phyloP scores from a whole-genome alignment of 371 early-diverging fungal species.

The Syncephalastrum monosporum region DNA sequence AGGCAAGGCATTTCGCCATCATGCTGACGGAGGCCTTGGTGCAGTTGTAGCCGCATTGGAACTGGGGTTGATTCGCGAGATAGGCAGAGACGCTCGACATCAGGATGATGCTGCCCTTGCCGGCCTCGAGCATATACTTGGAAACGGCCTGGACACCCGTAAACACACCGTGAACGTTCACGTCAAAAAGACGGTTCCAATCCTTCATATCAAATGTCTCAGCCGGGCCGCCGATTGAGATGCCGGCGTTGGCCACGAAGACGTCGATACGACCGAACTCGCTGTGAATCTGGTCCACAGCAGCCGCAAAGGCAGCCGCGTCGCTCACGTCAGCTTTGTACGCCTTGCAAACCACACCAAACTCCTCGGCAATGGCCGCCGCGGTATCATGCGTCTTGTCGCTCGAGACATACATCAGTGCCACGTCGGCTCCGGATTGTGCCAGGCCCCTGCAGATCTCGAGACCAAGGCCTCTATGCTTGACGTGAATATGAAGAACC shows the following conservation, averaged over 20 bases:
- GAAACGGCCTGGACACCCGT: constrained; percentile 40
- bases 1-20: constrained; percentile 48
- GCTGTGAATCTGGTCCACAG: constrained; percentile 36
- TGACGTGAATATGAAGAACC: not conserved
- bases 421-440: constrained; percentile 47
- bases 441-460: constrained; percentile 48
- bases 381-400: constrained; percentile 40
- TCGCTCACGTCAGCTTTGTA: constrained; percentile 44
- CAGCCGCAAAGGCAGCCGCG: constrained; percentile 23
- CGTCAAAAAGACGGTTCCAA: constrained; percentile 42
- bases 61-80: constrained; percentile 48
- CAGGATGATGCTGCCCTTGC: constrained; percentile 42
- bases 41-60: constrained; percentile 50
- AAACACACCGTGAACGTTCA: constrained; percentile 51
- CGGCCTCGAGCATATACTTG: constrained; percentile 42
- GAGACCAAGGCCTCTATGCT: constrained; percentile 39
- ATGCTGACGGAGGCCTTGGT: constrained; percentile 68
- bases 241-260: constrained; percentile 52
- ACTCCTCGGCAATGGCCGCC: constrained; percentile 33
- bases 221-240: constrained; percentile 30
- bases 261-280: constrained; percentile 47
- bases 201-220: constrained; percentile 36
- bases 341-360: constrained; percentile 36
- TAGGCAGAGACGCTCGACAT: constrained; percentile 47
- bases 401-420: constrained; percentile 47